phyloP scores from a whole-genome alignment of 441 rosid species.

The Erysimum cheiri region DNA sequence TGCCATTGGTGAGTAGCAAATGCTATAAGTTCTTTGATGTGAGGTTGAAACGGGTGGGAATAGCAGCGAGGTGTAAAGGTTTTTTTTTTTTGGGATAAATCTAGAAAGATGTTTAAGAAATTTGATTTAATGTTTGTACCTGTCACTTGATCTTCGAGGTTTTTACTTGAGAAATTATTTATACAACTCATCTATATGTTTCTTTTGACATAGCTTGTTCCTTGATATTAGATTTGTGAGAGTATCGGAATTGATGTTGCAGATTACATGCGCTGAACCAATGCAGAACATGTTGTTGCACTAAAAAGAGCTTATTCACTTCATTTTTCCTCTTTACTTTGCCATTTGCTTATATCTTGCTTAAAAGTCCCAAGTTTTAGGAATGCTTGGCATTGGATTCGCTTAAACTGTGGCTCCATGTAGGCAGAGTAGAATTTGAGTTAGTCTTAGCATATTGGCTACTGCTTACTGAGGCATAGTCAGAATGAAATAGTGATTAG shows the following conservation, averaged over 20 bases:
- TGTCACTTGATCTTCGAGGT: slow-evolving; percentile 3
- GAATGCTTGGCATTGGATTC: neutral
- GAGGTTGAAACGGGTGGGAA: slow-evolving; percentile 20
- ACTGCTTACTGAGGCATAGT: neutral
- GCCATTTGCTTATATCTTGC: neutral
- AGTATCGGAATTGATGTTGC: neutral
- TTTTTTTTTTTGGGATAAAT: slow-evolving; percentile 10
- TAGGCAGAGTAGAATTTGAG: neutral
- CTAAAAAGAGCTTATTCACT: slow-evolving; percentile 14
- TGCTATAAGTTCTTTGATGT: slow-evolving; percentile 24
- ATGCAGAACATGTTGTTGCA: neutral
- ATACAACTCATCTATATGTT: slow-evolving; percentile 9
- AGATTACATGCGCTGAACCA: neutral
- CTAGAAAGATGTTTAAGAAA: slow-evolving; percentile 33
- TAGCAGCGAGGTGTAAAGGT: slow-evolving; percentile 39
- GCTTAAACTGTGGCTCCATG: neutral
- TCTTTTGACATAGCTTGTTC: neutral
- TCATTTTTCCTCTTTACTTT: neutral
- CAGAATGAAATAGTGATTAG: neutral
- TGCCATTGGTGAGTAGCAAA: slow-evolving; percentile 32
- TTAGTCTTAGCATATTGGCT: slow-evolving; percentile 10
- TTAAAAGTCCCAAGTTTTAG: slow-evolving; percentile 7
- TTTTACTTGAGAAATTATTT: neutral
- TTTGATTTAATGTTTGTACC: slow-evolving; percentile 43
- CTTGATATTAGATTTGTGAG: slow-evolving; percentile 3